Base-by-base conservation (phyloP, 192 early-diverging fungal species). In the Umbelopsis sp. region DNA sequence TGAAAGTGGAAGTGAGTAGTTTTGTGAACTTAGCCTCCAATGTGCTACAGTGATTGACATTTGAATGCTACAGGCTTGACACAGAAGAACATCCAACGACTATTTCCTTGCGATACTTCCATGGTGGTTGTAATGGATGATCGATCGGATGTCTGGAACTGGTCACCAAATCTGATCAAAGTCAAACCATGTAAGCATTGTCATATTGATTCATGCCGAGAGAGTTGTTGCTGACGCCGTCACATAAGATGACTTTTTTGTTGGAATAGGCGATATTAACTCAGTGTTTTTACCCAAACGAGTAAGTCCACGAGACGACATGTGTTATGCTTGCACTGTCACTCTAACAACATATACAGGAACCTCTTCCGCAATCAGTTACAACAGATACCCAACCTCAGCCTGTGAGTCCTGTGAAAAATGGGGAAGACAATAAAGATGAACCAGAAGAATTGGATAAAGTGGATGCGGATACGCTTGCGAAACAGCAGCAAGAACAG, bases 121-220 rank as follows among this genome's bases (percentile, higher is more conserved):
- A 98, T 99, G 97, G 98, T 97, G 2, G 93, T 96, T 4, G 91
- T 93, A 48, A 83, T 99, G 13, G 98, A 99, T 75, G 98, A 99
- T 80, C 88, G 97, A 22, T 91, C 89, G 0, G 97, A 99, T 76
- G 93, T 99, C 3, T 99, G 98, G 98, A 74, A 82, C 27, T 94
- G 89, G 87, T 91, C 95, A 2, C 92, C 90, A 6, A 96, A 98
- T 80, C 71, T 99, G 25, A 90, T 98, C 49, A 87, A 91, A 55
- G 92, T 98, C 22, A 82, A 88, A 46, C 95, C 95, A 44, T 99
- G 93, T 95, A 84, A 82, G 85, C 78, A n/a, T 46, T 48, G 20
- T 50, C 18, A 45, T 13, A 20, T 69, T n/a, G 10, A 30, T 18
- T n/a, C 33, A 44, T 45, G 18, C 5, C 41, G 37, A 23, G 2